phyloP scores from a whole-genome alignment of 164 flowering plant species.

The Vitis labrusca region DNA sequence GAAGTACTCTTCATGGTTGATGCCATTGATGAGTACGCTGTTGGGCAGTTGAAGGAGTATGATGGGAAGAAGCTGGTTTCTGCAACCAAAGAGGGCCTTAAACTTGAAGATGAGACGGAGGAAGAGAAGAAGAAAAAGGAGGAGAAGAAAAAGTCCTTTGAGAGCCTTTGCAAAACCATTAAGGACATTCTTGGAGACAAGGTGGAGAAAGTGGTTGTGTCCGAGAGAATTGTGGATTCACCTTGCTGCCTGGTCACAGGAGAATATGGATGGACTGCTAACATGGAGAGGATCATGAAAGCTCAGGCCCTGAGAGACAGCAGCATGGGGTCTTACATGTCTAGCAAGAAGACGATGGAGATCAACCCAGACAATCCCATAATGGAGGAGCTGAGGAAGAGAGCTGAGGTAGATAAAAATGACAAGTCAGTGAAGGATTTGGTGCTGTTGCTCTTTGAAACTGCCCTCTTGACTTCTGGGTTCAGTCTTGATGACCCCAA shows the following conservation, averaged over 20 bases:
- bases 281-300: conserved; percentile 62
- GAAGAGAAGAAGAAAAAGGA: conserved; percentile 58
- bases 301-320: conserved; percentile 46
- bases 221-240: conserved; percentile 61
- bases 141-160: conserved; percentile 49
- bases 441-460: conserved; percentile 41
- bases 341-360: conserved; percentile 52
- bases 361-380: conserved; percentile 46
- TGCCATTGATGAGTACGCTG: conserved; percentile 70
- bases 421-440: conserved; percentile 50
- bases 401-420: conserved; percentile 44
- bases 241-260: conserved; percentile 71
- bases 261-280: conserved; percentile 69
- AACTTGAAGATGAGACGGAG: conserved; percentile 51
- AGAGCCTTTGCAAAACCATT: conserved; percentile 61
- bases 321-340: conserved; percentile 48
- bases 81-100: conserved; percentile 68
- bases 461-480: conserved; percentile 43
- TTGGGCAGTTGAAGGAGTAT: conserved; percentile 66
- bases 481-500: conserved; percentile 55
- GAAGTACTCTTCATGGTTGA: conserved; percentile 72
- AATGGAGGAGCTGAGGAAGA: conserved; percentile 50
- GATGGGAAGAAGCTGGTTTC: conserved; percentile 78
- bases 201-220: conserved; percentile 58
- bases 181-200: conserved; percentile 62